A percentile compares a stretch with the other conserved stretches of the same genome.
These are phyloP conservation scores for Hypoxylon intermedium DNA, from an alignment of 495 filamentous ascomycete genomes.

Conservation along the genomic window DNA sequence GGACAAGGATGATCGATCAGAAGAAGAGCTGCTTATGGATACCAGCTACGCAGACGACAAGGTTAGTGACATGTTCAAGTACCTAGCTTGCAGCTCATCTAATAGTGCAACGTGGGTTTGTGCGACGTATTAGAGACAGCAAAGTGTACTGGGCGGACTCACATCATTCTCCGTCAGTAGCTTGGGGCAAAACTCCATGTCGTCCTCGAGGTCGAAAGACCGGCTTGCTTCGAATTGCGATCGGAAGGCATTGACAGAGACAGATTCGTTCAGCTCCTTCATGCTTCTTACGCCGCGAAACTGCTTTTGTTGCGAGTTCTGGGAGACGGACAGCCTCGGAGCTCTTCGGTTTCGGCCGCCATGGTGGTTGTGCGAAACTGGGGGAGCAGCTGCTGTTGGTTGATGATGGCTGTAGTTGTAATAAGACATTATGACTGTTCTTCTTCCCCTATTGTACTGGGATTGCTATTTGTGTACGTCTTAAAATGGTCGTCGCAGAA, in stretches of 20 bases:
- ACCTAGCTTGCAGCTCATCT: not conserved
- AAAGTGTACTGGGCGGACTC: conserved; percentile 54
- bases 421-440: conserved; percentile 78
- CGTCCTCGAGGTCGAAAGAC: conserved; percentile 96
- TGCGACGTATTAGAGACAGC: conserved; percentile 14
- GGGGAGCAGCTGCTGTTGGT: conserved; percentile 61
- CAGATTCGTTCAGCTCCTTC: conserved; percentile 85
- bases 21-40: conserved; percentile 83
- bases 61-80: conserved; percentile 22
- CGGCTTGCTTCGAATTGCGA: conserved; percentile 87
- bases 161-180: conserved; percentile 96
- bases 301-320: conserved; percentile 86
- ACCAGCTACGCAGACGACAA: conserved; percentile 66
- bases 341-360: conserved; percentile 86
- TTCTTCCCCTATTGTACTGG: conserved; percentile 19
- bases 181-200: conserved; percentile 93
- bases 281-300: conserved; percentile 82
- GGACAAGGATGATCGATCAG: conserved; percentile 91
- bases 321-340: conserved; percentile 77
- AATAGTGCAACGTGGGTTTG: not conserved
- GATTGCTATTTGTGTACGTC: conserved; percentile 24
- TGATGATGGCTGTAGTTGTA: conserved; percentile 74
- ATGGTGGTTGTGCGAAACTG: conserved; percentile 76
- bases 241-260: conserved; percentile 76
- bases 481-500: conserved; percentile 22